phyloP scores from a whole-genome alignment of 805 yeast species.

The Yarrowia sp. region DNA sequence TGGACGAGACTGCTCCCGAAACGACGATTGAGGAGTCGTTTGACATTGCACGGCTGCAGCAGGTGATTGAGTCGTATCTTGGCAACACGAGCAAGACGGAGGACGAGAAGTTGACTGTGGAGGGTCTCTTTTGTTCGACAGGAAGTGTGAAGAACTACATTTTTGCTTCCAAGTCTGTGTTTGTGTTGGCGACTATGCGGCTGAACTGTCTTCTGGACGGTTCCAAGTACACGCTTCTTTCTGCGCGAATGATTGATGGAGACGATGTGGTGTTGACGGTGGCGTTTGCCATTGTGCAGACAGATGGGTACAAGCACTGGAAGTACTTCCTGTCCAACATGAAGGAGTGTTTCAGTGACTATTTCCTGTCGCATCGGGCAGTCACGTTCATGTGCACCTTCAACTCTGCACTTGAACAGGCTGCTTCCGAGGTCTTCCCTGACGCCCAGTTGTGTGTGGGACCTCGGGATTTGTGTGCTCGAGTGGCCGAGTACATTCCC shows the following conservation, averaged over 20 bases:
- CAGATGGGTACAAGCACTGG: conserved; percentile 23
- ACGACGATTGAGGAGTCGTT: conserved; percentile 12
- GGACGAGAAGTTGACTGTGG: conserved; percentile 6
- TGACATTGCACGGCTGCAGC: neutral
- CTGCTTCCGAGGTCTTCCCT: conserved; percentile 4
- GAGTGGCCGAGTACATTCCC: conserved; percentile 1
- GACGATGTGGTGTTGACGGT: conserved; percentile 14
- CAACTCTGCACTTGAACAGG: conserved; percentile 9
- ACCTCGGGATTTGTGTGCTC: neutral
- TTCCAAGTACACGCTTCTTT: conserved; percentile 2
- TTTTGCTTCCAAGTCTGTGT: conserved; percentile 7
- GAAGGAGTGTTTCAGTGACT: conserved; percentile 18
- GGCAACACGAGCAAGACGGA: conserved; percentile 8
- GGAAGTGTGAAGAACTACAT: conserved; percentile 18
- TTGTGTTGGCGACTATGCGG: conserved; percentile 10
- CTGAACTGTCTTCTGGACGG: conserved; percentile 12
- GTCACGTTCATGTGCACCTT: conserved; percentile 21
- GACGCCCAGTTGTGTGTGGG: conserved; percentile 16
- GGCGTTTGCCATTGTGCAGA: conserved; percentile 11
- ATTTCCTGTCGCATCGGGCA: neutral
- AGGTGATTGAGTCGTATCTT: neutral
- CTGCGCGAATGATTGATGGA: conserved; percentile 14
- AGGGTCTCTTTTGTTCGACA: conserved; percentile 8
- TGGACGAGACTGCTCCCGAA: neutral
- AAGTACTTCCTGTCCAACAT: conserved; percentile 11